A percentile compares a stretch with the other conserved stretches of the same genome.
Conservation (phyloP, 2,329 filamentous ascomycete genomes). For the Pseudogymnoascus sp. region DNA sequence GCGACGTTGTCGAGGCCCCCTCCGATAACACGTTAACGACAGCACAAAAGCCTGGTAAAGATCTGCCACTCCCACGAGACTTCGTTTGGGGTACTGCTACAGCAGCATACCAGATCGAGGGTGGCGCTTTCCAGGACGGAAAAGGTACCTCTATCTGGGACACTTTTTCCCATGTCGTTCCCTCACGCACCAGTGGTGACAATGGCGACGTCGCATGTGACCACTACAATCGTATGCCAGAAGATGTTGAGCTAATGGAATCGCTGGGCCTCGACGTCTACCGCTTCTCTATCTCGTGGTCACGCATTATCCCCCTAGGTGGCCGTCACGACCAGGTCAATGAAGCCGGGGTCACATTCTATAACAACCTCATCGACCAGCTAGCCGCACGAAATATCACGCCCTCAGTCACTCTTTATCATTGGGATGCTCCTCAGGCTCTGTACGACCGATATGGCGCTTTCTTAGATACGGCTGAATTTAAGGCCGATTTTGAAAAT, state of each 20-base stretch:
- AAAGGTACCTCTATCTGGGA: conserved; percentile 33
- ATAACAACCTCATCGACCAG: conserved; percentile 40
- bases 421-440: conserved; percentile 33
- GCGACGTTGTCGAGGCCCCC: not conserved
- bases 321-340: too few species aligned
- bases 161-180: conserved; percentile 25
- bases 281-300: too few species aligned
- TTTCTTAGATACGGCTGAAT: conserved; percentile 27
- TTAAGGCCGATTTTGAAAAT: conserved; percentile 31
- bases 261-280: conserved; percentile 29
- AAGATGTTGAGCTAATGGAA: conserved; percentile 35
- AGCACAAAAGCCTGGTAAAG: not conserved
- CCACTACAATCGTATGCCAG: conserved; percentile 44
- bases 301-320: too few species aligned
- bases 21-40: not conserved
- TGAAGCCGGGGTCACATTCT: conserved; percentile 27
- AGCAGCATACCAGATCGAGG: conserved; percentile 38
- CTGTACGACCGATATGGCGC: conserved; percentile 33
- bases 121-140: conserved; percentile 34
- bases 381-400: conserved; percentile 35
- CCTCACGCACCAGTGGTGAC: conserved; percentile 23
- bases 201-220: conserved; percentile 41
- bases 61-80: conserved; percentile 25
- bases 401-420: conserved; percentile 37
- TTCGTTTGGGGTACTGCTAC: conserved; percentile 36